phyloP scores from a whole-genome alignment of 2,329 filamentous ascomycete species.

The Eutypa lata region DNA sequence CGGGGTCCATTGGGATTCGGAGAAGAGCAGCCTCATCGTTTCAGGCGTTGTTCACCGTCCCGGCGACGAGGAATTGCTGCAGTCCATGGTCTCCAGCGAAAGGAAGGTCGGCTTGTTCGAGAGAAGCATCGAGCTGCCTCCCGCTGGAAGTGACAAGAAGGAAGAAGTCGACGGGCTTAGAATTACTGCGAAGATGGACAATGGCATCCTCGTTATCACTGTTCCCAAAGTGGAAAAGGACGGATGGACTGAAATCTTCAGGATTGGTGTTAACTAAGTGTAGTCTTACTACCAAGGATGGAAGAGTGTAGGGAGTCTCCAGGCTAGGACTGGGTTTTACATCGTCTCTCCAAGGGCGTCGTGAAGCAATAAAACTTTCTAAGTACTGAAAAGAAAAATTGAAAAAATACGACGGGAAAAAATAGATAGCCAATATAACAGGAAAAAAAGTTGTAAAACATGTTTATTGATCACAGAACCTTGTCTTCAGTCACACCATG shows the following conservation, averaged over 20 bases:
- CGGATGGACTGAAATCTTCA: constrained; percentile 57
- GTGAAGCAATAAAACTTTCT: too few relatives aligned
- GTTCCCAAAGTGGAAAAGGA: constrained; percentile 70
- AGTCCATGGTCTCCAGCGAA: constrained; percentile 61
- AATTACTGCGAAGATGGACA: constrained; percentile 74
- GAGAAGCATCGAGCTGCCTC: constrained; percentile 62
- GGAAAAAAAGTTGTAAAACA: too few relatives aligned
- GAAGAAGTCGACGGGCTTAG: constrained; percentile 63
- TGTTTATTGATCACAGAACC: not conserved
- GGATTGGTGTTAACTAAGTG: constrained; percentile 53
- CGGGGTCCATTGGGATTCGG: constrained; percentile 71
- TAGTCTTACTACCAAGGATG: not conserved
- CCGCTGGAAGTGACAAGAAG: constrained; percentile 36
- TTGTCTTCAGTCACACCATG: too few relatives aligned
- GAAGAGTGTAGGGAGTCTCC: not conserved
- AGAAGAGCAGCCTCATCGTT: constrained; percentile 62
- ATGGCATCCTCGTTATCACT: constrained; percentile 73
- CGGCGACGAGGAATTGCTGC: constrained; percentile 66
- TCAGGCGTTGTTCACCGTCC: constrained; percentile 72
- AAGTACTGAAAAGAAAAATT: too few relatives aligned
- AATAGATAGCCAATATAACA: too few relatives aligned
- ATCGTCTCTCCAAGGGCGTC: too few relatives aligned
- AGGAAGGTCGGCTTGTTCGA: constrained; percentile 73
- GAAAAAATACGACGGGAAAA: too few relatives aligned
- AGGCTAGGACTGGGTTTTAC: too few relatives aligned